Percentiles rank a stretch among this genome's conserved stretches.
Evolutionary conservation across 495 filamentous ascomycete species (phyloP).

Genomic region (Trichoderma gamsii): DNA sequence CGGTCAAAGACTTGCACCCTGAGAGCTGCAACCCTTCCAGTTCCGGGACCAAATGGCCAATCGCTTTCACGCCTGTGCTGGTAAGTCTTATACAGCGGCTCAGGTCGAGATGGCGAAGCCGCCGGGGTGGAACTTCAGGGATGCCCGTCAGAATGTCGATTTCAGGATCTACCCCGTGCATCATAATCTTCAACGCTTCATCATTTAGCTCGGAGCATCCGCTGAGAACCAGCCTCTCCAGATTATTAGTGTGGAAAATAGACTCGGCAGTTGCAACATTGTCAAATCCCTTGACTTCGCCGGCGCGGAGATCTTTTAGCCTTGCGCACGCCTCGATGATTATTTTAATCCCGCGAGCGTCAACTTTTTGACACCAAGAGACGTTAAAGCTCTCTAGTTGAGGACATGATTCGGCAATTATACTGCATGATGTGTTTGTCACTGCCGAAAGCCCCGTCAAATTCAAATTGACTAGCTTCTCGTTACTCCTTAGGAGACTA

Average conservation of each 20-base stretch:
- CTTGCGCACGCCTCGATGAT: conserved; percentile 66
- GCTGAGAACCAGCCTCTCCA: conserved; percentile 71
- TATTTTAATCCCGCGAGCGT: conserved; percentile 70
- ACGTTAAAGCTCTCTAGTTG: conserved; percentile 77
- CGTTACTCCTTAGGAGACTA: conserved; percentile 71
- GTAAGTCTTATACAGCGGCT: conserved; percentile 71
- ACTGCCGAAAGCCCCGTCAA: conserved; percentile 72
- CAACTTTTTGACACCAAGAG: conserved; percentile 83
- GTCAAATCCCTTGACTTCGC: conserved; percentile 75
- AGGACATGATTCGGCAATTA: conserved; percentile 77
- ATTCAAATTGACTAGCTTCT: conserved; percentile 72
- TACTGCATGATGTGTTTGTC: conserved; percentile 79
- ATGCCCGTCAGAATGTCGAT: conserved; percentile 70
- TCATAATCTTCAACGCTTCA: conserved; percentile 59
- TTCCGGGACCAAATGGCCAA: conserved; percentile 70
- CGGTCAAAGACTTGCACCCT: conserved; percentile 63
- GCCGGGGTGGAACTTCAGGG: conserved; percentile 71
- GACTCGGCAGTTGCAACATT: conserved; percentile 60
- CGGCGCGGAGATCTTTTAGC: conserved; percentile 73
- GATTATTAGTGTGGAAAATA: conserved; percentile 70
- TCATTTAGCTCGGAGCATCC: conserved; percentile 74
- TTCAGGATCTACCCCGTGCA: conserved; percentile 66
- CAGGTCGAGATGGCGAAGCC: conserved; percentile 77
- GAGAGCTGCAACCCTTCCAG: conserved; percentile 77
- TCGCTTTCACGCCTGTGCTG: conserved; percentile 56